phyloP scores from a whole-genome alignment of 768 basidiomycete genomes.

The Pholiota conissans region DNA sequence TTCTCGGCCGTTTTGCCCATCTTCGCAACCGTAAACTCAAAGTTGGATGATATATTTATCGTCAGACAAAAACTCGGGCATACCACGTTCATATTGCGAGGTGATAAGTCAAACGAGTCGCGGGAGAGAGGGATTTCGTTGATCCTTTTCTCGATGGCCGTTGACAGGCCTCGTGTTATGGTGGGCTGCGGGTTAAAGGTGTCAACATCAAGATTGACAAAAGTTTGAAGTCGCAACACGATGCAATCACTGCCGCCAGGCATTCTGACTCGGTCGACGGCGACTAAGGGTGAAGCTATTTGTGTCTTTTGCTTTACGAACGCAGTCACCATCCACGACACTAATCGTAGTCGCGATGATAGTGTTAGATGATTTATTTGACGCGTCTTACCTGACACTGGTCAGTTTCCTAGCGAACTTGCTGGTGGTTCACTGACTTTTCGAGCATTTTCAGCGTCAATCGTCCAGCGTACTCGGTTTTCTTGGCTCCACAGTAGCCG shows the following conservation, averaged over 20 bases:
- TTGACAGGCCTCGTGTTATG: neutral
- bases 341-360: neutral
- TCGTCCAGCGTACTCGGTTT: neutral
- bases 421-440: neutral
- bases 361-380: neutral
- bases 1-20: neutral
- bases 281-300: neutral
- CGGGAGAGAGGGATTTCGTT: neutral
- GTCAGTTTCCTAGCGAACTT: neutral
- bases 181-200: neutral
- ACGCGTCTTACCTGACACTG: neutral
- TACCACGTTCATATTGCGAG: neutral
- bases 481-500: neutral
- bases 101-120: neutral
- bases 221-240: neutral
- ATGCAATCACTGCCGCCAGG: neutral
- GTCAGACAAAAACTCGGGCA: neutral
- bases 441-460: neutral
- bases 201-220: neutral
- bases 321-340: neutral
- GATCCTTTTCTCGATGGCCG: neutral
- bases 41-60: neutral
- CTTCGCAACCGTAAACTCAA: neutral
- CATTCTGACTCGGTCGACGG: neutral
- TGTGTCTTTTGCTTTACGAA: neutral